phyloP scores from a whole-genome alignment of 371 early-diverging fungal species.

The Apophysomyces sp. region DNA sequence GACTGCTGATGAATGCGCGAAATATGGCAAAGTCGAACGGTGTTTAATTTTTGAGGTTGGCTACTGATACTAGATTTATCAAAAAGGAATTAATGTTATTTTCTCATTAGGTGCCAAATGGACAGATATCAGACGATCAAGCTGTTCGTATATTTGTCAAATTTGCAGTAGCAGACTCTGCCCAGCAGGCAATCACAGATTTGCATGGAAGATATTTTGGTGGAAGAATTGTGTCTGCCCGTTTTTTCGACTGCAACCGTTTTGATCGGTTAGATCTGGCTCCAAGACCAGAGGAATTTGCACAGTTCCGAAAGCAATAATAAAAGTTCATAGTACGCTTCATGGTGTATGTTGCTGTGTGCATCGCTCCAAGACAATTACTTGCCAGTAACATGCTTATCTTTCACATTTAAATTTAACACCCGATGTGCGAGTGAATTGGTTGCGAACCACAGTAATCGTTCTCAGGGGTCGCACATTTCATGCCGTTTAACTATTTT shows the following conservation, averaged over 20 bases:
- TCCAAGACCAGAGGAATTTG: slow-evolving; percentile 45
- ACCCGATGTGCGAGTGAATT: no score
- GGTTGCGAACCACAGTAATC: no score
- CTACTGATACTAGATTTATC: no score
- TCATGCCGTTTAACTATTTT: no score
- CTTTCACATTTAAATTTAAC: no score
- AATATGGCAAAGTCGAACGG: slow-evolving; percentile 70
- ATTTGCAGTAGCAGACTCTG: slow-evolving; percentile 52
- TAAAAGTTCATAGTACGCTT: no score
- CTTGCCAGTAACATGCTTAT: no score
- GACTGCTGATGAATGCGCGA: slow-evolving; percentile 74
- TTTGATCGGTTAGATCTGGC: slow-evolving; percentile 62
- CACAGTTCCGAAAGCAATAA: background rate
- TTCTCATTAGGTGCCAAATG: slow-evolving; percentile 36
- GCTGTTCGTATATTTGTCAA: slow-evolving; percentile 75
- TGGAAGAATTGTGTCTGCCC: slow-evolving; percentile 64
- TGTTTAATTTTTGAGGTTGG: slow-evolving; percentile 70
- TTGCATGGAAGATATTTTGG: slow-evolving; percentile 79
- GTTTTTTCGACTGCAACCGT: slow-evolving; percentile 50
- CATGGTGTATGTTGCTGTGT: no score
- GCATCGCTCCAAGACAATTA: no score
- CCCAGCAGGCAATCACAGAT: slow-evolving; percentile 57
- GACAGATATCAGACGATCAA: slow-evolving; percentile 56
- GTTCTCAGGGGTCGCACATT: no score
- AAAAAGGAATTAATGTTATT: background rate